Base-by-base conservation (phyloP, 805 yeast species). In the Candida morakotiae region DNA sequence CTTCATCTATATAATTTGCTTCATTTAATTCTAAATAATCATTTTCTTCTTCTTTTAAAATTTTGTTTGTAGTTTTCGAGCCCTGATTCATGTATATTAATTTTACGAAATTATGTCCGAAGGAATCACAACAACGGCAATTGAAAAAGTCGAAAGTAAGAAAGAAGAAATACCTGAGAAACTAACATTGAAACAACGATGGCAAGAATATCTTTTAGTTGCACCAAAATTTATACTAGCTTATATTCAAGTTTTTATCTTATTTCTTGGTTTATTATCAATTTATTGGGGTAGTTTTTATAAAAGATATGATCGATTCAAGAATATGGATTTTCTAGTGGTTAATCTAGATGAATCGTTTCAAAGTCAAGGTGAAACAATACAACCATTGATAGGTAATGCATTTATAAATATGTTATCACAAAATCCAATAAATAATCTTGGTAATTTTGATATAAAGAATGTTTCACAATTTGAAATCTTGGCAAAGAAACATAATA, bases 241-340 rank as follows among this genome's bases (percentile, higher is more conserved):
- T 13, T 53, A 50, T 35, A 31, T 55, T 32, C 32, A 40, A 30
- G 39, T 59, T 20, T 47, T 55, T 40, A 30, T 38, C 34, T 29
- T 51, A 28, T 56, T 55, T 39, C 36, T 58, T n/a, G 63, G 55
- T 7, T 38, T 60, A 5, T 50, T 64, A 28, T 52, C 64, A n/a
- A 43, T 63, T 8, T 64, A 63, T 41, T 64, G 69, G 69, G 69
- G 64, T 5, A 45, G 64, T 6, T 35, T 54, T 28, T 61, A 52
- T 43, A 44, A 42, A n/a, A 49, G 69, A 13, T 44, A 49, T 19
- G 31, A 32, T 17, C 46, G 69, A 5, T 49, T 52, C 26, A 38
- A 31, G 27, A 57, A 64, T 47, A 45, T 63, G 52, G 43, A 50
- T 25, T 49, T 55, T 48, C 47, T 64, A 44, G 58, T 62, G 15